Evolutionary conservation across 371 early-diverging fungal species (phyloP), one percentile per base, ranked within the genome.

Genomic region (Mortierella sp.): DNA sequence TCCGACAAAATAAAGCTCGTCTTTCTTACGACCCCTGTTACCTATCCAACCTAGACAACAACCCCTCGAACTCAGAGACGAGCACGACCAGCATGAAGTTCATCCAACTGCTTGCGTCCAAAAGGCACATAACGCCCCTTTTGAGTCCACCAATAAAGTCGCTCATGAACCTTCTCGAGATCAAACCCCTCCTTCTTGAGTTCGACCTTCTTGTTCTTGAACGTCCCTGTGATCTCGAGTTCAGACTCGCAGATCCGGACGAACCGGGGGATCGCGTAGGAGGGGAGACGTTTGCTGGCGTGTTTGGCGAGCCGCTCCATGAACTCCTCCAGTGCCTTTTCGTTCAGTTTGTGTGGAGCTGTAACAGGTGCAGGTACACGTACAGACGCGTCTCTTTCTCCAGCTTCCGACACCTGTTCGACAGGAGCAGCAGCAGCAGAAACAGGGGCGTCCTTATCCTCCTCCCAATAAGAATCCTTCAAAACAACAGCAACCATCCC

Each of bases 401-500:
- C 56, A 11, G 8, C 24, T 18, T 68, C 43, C 24, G 56, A 11
- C n/a, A 5, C 27, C 7, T 8, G 10, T 56, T 68, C 38, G 16
- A 38, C 43, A 7, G 68, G 18, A 24, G 38, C 3, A 18, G 35
- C 65, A 7, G 2, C 24, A 43, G 27, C 48, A 11, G 18, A 0
- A 14, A 41, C 8, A 21, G 21, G 8, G 18, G 16, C 27, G 4
- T 75, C 58, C 6, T 49, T 51, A 3, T 72, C 73, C 3, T 68
- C 48, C 38, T 70, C 60, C n/a, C 77, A 29, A 27, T 76, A 76
- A 18, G 70, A 29, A 27, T 78, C 88, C 71, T 88, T 88, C 54
- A 88, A 71, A 14, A 89, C 87, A 72, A 96, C 68, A 7, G 94
- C 93, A 11, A 93, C 96, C 96, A 96, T 96, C 32, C 95, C 95